Evolutionary conservation across 352 stramenopile species (phyloP).

Genomic region (Globisporangium echinulatum): DNA sequence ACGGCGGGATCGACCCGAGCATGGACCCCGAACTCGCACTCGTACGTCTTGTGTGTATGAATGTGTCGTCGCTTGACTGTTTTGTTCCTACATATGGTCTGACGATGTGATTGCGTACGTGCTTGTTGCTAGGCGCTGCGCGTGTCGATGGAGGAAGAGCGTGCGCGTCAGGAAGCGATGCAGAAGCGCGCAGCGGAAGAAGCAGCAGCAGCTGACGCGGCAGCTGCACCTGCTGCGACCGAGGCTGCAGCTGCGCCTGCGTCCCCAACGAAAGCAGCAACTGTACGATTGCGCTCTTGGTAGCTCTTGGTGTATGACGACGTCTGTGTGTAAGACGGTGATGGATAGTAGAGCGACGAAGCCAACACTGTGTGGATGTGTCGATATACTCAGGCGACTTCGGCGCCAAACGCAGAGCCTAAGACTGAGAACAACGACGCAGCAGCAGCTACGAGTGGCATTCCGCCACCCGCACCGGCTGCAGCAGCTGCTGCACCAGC

Average conservation of each 20-base stretch:
- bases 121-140: constrained; percentile 65
- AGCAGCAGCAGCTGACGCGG: constrained; percentile 30
- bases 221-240: constrained; percentile 16
- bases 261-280: constrained; percentile 9
- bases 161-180: constrained; percentile 91
- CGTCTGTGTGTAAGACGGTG: neutral
- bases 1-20: constrained; percentile 95
- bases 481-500: constrained; percentile 22
- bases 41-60: constrained; percentile 35
- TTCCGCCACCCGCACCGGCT: constrained; percentile 41
- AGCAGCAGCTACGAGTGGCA: constrained; percentile 13
- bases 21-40: constrained; percentile 98
- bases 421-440: neutral
- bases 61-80: too few relatives aligned
- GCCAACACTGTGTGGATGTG: neutral
- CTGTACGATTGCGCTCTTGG: too few relatives aligned
- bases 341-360: neutral
- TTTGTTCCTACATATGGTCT: too few relatives aligned
- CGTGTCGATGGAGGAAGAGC: constrained; percentile 99
- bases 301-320: neutral
- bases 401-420: constrained; percentile 17
- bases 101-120: neutral
- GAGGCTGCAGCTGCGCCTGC: constrained; percentile 23
- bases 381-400: constrained; percentile 1
- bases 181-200: constrained; percentile 87